These are phyloP conservation scores for Geotrichum armillariae DNA, from an alignment of 1,139 yeast genomes.

Conservation along the genomic window DNA sequence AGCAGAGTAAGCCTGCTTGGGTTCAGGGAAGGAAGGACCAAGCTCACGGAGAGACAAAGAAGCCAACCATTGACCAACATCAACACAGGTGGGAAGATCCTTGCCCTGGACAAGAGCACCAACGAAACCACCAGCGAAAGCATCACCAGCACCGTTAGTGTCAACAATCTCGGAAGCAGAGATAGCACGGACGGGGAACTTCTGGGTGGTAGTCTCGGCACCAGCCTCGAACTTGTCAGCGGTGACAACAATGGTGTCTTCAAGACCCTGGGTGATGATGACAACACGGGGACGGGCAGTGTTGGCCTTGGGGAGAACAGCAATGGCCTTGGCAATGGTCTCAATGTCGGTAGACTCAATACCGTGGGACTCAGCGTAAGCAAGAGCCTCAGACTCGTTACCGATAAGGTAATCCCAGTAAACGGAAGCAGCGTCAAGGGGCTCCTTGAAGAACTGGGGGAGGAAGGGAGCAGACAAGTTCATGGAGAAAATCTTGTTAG, in stretches of 20 bases:
- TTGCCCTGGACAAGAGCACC: constrained; percentile 84
- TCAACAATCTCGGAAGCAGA: constrained; percentile 70
- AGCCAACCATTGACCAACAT: constrained; percentile 97
- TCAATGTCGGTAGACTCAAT: constrained; percentile 59
- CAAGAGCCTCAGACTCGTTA: constrained; percentile 95
- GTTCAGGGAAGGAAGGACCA: constrained; percentile 90
- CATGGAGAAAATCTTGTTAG: constrained; percentile 78
- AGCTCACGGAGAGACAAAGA: constrained; percentile 85
- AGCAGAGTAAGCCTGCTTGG: constrained; percentile 56
- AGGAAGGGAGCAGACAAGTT: constrained; percentile 97
- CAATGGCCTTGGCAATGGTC: constrained; percentile 80
- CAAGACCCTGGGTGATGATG: constrained; percentile 85
- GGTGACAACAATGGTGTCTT: constrained; percentile 75
- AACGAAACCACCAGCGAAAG: constrained; percentile 96
- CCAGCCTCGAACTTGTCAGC: constrained; percentile 40
- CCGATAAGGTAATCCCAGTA: constrained; percentile 92
- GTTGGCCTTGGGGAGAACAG: constrained; percentile 77
- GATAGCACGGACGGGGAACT: constrained; percentile 70
- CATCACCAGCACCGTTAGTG: constrained; percentile 99
- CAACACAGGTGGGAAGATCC: constrained; percentile 58
- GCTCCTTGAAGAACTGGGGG: constrained; percentile 92
- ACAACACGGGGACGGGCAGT: constrained; percentile 73
- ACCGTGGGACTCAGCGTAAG: constrained; percentile 85
- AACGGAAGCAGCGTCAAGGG: constrained; percentile 75
- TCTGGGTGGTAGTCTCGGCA: constrained; percentile 48